Conservation (phyloP, 768 basidiomycete species). For the Lactarius indigo region DNA sequence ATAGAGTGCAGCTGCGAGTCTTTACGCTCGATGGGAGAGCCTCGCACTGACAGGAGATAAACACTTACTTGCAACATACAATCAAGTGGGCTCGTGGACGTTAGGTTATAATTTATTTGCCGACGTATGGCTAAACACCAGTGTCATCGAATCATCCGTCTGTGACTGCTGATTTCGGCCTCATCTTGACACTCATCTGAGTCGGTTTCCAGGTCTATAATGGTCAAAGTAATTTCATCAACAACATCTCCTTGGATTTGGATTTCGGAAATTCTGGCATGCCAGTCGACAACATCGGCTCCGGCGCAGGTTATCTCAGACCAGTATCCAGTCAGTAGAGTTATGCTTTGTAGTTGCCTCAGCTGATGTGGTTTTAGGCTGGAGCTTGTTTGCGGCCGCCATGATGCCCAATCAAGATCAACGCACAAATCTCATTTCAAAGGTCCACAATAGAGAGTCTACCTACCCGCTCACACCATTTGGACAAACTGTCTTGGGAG, state of each 20-base stretch:
- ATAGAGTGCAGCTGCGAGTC: neutral
- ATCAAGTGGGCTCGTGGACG: slow-evolving; percentile 43
- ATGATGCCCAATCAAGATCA: neutral
- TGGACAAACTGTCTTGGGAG: too few relatives aligned
- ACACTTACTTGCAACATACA: slow-evolving; percentile 3
- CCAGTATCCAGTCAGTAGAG: neutral
- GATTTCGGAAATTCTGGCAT: slow-evolving; percentile 6
- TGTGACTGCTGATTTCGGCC: neutral
- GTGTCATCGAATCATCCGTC: slow-evolving; percentile 39
- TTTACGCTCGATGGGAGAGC: slow-evolving; percentile 18
- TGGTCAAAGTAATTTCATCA: slow-evolving; percentile 8
- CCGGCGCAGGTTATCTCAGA: neutral
- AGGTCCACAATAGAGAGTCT: neutral
- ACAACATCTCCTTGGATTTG: neutral
- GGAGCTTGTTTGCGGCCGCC: slow-evolving; percentile 16
- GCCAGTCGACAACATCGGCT: slow-evolving; percentile 1
- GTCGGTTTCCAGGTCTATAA: slow-evolving; percentile 9
- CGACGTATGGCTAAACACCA: slow-evolving; percentile 53
- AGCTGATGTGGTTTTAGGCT: slow-evolving; percentile 5
- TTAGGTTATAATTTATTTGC: slow-evolving; percentile 61
- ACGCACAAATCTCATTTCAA: slow-evolving; percentile 7
- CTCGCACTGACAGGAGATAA: slow-evolving; percentile 12
- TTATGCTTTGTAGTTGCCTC: neutral
- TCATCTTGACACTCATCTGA: neutral
- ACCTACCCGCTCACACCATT: too few relatives aligned